Percentiles rank a stretch among this genome's conserved stretches.
phyloP scores from a whole-genome alignment of 2,329 filamentous ascomycete species.

The Colletotrichum orbiculare region DNA sequence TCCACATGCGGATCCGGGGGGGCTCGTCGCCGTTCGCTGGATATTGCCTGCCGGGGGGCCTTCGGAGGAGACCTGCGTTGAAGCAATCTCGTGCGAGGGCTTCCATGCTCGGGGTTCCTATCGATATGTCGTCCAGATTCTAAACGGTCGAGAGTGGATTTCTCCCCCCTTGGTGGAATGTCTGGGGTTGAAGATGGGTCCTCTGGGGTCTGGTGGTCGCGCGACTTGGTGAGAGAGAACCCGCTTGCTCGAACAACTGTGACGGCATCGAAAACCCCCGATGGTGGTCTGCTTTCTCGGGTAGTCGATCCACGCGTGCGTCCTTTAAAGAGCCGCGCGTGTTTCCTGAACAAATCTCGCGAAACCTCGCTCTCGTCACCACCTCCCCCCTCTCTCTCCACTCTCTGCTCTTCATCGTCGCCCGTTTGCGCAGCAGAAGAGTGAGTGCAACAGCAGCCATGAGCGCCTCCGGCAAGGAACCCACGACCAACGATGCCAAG shows the following conservation, averaged over 20 bases:
- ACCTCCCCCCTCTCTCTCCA: neutral
- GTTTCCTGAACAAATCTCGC: neutral
- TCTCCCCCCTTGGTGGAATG: slow-evolving; percentile 3
- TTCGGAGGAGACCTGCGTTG: neutral
- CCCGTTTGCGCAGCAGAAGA: neutral
- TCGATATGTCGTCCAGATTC: neutral
- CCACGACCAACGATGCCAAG: slow-evolving; percentile 17
- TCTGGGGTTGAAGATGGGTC: slow-evolving; percentile 18
- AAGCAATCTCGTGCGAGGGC: slow-evolving; percentile 1
- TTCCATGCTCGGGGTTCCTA: neutral
- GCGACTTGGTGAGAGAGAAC: slow-evolving; percentile 1
- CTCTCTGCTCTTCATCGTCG: neutral
- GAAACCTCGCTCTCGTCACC: neutral
- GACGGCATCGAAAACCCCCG: slow-evolving; percentile 7
- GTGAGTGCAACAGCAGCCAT: neutral
- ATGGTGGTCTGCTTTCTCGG: slow-evolving; percentile 3
- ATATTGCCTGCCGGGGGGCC: neutral
- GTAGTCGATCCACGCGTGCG: neutral
- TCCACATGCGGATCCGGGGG: too few species aligned
- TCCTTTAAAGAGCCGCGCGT: neutral
- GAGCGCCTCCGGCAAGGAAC: neutral
- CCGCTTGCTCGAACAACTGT: slow-evolving; percentile 18
- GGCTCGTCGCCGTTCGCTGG: neutral
- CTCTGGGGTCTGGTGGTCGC: slow-evolving; percentile 4
- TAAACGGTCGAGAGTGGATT: neutral